phyloP scores from a whole-genome alignment of 1,284 basidiomycete genomes.

The Ceratobasidium sp. region DNA sequence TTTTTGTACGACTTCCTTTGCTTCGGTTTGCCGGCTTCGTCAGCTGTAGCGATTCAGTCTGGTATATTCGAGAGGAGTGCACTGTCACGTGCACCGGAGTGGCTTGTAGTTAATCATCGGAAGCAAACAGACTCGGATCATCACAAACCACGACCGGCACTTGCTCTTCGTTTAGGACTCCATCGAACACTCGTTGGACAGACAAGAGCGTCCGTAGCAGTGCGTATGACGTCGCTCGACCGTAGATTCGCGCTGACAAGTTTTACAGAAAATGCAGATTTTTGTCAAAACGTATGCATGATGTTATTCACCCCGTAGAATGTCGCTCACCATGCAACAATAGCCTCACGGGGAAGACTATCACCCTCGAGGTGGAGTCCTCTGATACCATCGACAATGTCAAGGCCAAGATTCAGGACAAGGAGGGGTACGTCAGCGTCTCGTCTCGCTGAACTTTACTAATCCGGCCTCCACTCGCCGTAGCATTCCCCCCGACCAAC shows the following conservation, averaged over 20 bases:
- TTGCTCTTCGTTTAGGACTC: conserved; percentile 81
- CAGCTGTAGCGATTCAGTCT: too few relatives aligned
- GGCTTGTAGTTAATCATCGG: conserved; percentile 2
- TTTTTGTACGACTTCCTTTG: too few relatives aligned
- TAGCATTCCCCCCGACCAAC: conserved; percentile 94
- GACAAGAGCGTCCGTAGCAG: conserved; percentile 68
- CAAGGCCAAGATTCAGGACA: conserved; percentile 95
- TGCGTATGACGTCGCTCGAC: background rate
- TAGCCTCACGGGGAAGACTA: conserved; percentile 98
- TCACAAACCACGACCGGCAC: conserved; percentile 26
- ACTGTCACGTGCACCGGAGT: conserved; percentile 28
- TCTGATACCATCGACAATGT: conserved; percentile 98
- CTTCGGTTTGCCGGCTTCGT: too few relatives aligned
- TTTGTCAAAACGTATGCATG: conserved; percentile 88
- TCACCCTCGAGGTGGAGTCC: conserved; percentile 97
- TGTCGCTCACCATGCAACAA: conserved; percentile 22
- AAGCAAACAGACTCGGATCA: conserved; percentile 15
- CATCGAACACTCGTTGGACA: conserved; percentile 84
- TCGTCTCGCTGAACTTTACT: conserved; percentile 1
- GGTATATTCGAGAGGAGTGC: too few relatives aligned
- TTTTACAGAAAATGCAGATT: conserved; percentile 73
- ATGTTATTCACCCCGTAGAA: background rate
- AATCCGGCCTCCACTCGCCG: conserved; percentile 29
- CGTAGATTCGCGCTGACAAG: conserved; percentile 40
- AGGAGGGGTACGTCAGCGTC: conserved; percentile 76